Base-by-base conservation (phyloP, 768 basidiomycete genomes). In the Mycena crocata region DNA sequence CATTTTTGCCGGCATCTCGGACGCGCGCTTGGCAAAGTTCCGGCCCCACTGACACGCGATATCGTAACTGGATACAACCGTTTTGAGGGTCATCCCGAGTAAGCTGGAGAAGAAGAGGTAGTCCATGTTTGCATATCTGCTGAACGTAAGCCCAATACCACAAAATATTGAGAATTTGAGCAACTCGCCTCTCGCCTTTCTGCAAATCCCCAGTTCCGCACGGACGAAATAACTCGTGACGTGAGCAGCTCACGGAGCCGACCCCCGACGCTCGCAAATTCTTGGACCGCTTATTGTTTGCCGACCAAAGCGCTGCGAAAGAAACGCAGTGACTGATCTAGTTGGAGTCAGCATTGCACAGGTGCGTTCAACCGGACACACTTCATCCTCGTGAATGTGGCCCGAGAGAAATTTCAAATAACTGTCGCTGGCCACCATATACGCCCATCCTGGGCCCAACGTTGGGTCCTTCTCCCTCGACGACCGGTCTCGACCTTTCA, bases 111-210 rank as follows among this genome's bases (percentile, higher is more conserved):
- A 39, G 8, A 24, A 54, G 19, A 54, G 34, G 19, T 52, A 54
- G 30, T 54, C 52, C 52, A 54, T 54, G 12, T 54, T 54, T 9
- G 35, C n/a, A 24, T 54, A 54, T 2, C 52, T 54, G 52, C 23
- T 14, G 21, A 12, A 19, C 17, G 48, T 17, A 21, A 26, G 28
- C n/a, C n/a, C n/a, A 49, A 19, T 6, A n/a, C 3, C 48, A 30
- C 28, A 19, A 49, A 21, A 49, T 6, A 19, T 23, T 5, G 9
- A 26, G 5, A 46, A 24, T 48, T 28, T 48, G 15, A 13, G 17
- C 52, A 13, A 46, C 24, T 8, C 23, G 19, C 34, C 50, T 2
- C 34, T 51, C 30, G 9, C 34, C 30, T 34, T 23, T 32, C 23
- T 51, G 50, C 5, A 57, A 21, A 31, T 42, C 45, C 7, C 45